phyloP scores from a whole-genome alignment of 1,139 yeast species.

The Pneumocystis carinii region DNA sequence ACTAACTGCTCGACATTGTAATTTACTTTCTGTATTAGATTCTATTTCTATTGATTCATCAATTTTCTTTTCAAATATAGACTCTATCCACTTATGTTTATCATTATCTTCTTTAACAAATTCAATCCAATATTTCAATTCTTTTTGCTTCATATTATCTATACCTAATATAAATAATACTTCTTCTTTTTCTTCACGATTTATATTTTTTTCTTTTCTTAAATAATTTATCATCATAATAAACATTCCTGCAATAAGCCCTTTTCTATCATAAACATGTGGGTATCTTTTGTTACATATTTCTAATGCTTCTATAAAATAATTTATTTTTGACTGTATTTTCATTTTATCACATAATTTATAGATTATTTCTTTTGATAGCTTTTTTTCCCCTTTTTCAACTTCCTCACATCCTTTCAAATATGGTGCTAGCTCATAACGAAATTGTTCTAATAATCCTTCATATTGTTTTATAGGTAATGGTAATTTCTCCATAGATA shows the following conservation, averaged over 20 bases:
- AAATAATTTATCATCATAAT: background rate
- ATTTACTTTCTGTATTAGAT: background rate
- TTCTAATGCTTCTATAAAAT: background rate
- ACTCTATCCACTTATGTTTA: background rate
- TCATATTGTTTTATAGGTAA: background rate
- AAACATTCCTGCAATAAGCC: background rate
- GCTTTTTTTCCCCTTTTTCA: background rate
- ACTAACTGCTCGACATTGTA: background rate
- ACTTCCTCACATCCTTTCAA: background rate
- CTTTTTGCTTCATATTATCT: background rate
- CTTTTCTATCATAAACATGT: background rate
- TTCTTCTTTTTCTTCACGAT: background rate
- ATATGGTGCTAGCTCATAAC: background rate
- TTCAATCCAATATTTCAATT: background rate
- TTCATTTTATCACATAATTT: background rate
- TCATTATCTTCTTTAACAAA: background rate
- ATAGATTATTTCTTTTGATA: background rate
- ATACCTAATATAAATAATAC: background rate
- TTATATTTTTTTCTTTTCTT: background rate
- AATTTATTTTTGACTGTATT: background rate
- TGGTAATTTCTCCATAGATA: background rate
- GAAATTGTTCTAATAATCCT: background rate
- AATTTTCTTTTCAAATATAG: background rate
- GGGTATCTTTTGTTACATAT: background rate
- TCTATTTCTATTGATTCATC: background rate